phyloP scores from a whole-genome alignment of 1,284 basidiomycete species.

The Melampsora abietis-canadensis region DNA sequence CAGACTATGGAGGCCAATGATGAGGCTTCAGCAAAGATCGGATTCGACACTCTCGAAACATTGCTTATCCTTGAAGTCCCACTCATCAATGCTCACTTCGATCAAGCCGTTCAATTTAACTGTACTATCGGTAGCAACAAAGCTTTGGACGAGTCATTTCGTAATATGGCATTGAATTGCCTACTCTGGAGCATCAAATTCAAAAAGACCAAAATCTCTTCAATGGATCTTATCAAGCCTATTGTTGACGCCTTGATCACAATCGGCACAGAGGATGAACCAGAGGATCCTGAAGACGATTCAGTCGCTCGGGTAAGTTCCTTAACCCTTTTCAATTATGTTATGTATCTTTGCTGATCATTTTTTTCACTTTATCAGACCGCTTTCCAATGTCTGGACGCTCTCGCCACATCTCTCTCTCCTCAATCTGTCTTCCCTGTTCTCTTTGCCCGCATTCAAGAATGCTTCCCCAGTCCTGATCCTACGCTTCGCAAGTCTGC shows the following conservation, averaged over 20 bases:
- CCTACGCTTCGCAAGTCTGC: constrained; percentile 78
- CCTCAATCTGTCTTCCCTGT: constrained; percentile 95
- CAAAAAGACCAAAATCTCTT: constrained; percentile 95
- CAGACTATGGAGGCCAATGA: constrained; percentile 79
- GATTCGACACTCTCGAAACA: constrained; percentile 94
- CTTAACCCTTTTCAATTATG: background rate
- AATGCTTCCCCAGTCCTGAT: constrained; percentile 75
- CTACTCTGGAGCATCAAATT: constrained; percentile 95
- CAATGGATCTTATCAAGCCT: constrained; percentile 74
- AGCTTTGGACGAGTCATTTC: constrained; percentile 72
- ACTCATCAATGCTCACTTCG: constrained; percentile 80
- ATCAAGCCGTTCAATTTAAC: constrained; percentile 84
- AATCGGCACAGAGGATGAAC: constrained; percentile 83
- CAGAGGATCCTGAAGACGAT: constrained; percentile 79
- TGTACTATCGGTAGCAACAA: constrained; percentile 78
- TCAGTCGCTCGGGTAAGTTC: constrained; percentile 78
- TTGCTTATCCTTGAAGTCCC: constrained; percentile 92
- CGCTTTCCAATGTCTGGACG: constrained; percentile 91
- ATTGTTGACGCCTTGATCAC: constrained; percentile 91
- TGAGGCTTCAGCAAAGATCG: constrained; percentile 76
- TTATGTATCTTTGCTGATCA: background rate
- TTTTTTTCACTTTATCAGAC: constrained; percentile 58
- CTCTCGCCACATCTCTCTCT: constrained; percentile 86
- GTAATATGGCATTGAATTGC: constrained; percentile 87
- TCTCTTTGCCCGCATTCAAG: constrained; percentile 63